Evolutionary conservation across 2,329 filamentous ascomycete species (phyloP), one percentile per base, ranked within the genome.

Genomic region (Xylariales sp.): DNA sequence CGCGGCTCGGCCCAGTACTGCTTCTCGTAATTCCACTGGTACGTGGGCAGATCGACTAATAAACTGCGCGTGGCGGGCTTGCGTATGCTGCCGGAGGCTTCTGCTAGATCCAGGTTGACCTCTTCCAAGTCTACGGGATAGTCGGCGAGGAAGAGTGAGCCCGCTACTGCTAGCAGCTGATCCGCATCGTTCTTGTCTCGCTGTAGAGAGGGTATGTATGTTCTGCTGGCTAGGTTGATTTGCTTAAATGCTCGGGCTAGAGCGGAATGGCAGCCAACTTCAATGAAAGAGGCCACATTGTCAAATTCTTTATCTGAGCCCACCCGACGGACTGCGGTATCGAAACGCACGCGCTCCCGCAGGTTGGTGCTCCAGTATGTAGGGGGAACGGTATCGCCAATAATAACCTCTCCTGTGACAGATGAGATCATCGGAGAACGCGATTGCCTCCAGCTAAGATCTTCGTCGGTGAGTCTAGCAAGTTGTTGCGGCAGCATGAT

Each of bases 261-360:
- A n/a, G 74, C 74, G 1, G 75, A 77, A 57, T 80, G 76, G 0
- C 70, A 72, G 63, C 77, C 78, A 48, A 71, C 64, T 8, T 74
- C 72, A 32, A 74, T 50, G 18, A 69, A 10, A 41, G 52, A 67
- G 46, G 61, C 49, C 74, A 72, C 14, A 78, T 69, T 34, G 10
- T 62, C 46, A 10, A 66, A 75, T 69, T 43, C 73, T 71, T 53
- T 78, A 39, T 79, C 80, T 6, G 74, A 75, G 0, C 79, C 78
- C 30, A 79, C 79, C 3, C 75, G 78, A 3, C 81, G 76, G 1
- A 83, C 73, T 36, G 80, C 78, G 16, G 81, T 81, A 30, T 73
- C 71, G 65, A 77, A 77, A 18, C 69, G 62, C 9, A 77, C 74
- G 1, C 68, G 65, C 18, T 69, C 64, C 5, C 69, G 57, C 18